Evolutionary conservation across 208 protist species (phyloP).

Genomic region (Borovskyia barvae): DNA sequence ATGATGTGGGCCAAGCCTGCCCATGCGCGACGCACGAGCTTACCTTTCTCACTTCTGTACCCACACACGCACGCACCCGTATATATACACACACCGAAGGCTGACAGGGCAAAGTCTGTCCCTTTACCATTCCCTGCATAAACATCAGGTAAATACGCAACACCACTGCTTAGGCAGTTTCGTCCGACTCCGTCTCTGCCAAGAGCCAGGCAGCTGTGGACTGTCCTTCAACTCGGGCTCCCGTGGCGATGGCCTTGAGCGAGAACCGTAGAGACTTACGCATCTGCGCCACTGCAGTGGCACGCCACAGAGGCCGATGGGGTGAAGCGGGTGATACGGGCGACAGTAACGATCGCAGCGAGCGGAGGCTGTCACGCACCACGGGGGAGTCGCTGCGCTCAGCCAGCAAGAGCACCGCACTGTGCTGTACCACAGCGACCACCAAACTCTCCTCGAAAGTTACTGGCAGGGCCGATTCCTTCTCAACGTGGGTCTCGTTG

Average conservation of each 20-base stretch:
- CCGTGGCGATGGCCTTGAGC: conserved; percentile 23
- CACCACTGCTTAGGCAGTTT: no score
- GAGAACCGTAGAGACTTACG: conserved; percentile 13
- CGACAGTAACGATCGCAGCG: conserved; percentile 14
- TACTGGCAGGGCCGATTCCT: not conserved
- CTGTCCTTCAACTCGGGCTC: conserved; percentile 22
- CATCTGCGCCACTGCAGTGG: conserved; percentile 4
- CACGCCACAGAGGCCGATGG: conserved; percentile 1
- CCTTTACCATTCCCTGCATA: no score
- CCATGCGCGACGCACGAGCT: no score
- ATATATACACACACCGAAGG: no score
- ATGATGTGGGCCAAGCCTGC: no score
- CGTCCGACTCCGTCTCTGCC: no score
- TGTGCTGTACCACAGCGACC: conserved; percentile 17
- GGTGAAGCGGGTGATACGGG: not conserved
- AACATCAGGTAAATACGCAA: no score
- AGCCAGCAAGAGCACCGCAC: conserved; percentile 15
- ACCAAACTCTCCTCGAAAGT: conserved; percentile 5
- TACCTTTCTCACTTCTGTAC: no score
- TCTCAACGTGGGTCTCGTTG: conserved; percentile 1
- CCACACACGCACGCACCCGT: no score
- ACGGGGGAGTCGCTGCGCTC: conserved; percentile 15
- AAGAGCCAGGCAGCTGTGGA: conserved; percentile 22
- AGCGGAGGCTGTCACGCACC: conserved; percentile 15
- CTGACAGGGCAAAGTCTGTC: no score